Evolutionary conservation across 2,329 filamentous ascomycete genomes (phyloP), one percentile per base, ranked within the genome.

Genomic region (Arthrobotrys conoides): DNA sequence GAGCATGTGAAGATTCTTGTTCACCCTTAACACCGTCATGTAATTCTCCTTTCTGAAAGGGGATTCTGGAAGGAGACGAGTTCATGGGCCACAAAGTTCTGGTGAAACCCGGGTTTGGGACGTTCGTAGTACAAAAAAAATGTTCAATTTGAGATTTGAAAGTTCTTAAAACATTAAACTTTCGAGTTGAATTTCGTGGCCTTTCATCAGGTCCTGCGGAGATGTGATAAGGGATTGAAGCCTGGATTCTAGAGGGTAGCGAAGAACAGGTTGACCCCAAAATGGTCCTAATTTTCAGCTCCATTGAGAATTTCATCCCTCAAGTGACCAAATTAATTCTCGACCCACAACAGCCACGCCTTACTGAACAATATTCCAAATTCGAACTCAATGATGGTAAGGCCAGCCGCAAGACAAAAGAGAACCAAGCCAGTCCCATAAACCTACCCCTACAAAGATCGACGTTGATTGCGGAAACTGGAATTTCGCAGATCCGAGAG

Each of bases 1-100:
- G 73, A 77, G 22, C 73, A 77, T 77, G 73, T 77, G 67, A 77
- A 77, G 48, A 77, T 77, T 30, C 67, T 77, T n/a, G 61, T 77
- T 16, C 73, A 71, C 49, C 73, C 73, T 18, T 77, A 64, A 64
- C 14, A 30, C 44, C 30, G 49, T 48, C n/a, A 8, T 33, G 38
- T 41, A 20, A 46, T 2, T 49, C 16, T 22, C 12, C 10, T 49
- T 49, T 36, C 16, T 41, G 9, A 41, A 41, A 41, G 16, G n/a
- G 12, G n/a, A 55, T 30, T 55, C 51, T 57, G 33, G 30, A 3
- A 24, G 12, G 30, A 10, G n/a, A 20, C 18, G 27, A 49, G 44
- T 2, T 30, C 48, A 48, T 76, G 46, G 20, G 71, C 61, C 64
- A 69, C 71, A 76, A 76, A 24, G 16, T 69, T 72, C 53, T 59